Conservation (phyloP, 345 rosid species). For the Populus simonii region DNA sequence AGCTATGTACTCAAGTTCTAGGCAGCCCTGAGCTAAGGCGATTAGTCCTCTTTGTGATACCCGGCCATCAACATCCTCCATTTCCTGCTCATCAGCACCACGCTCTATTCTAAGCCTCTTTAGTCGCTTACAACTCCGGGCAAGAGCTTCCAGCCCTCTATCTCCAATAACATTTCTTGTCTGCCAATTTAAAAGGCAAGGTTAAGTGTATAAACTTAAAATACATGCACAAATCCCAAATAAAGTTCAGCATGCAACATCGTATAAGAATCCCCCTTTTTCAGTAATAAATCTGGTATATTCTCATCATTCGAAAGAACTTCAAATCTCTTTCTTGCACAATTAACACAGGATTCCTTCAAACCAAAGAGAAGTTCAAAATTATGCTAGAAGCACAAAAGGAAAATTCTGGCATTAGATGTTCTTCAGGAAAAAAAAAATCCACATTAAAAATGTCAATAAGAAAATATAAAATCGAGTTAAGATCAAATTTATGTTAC, state of each 20-base stretch:
- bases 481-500: neutral
- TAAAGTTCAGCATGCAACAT: neutral
- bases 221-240: neutral
- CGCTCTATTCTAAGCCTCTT: constrained; percentile 92
- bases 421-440: neutral
- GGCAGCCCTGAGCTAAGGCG: constrained; percentile 82
- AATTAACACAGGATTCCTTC: neutral
- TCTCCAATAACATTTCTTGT: constrained; percentile 96
- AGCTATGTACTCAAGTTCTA: constrained; percentile 70
- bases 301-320: neutral
- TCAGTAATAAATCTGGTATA: neutral
- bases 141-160: constrained; percentile 81
- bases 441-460: neutral
- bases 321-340: neutral
- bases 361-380: neutral
- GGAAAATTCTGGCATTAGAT: neutral
- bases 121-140: constrained; percentile 60
- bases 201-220: neutral
- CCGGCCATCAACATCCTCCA: constrained; percentile 83
- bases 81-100: constrained; percentile 82
- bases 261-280: neutral
- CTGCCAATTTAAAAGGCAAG: constrained; percentile 38
- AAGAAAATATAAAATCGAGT: neutral
- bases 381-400: neutral
- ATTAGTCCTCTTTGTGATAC: constrained; percentile 88